phyloP scores from a whole-genome alignment of 176 grass and related monocot species.

The Carex scoparia region DNA sequence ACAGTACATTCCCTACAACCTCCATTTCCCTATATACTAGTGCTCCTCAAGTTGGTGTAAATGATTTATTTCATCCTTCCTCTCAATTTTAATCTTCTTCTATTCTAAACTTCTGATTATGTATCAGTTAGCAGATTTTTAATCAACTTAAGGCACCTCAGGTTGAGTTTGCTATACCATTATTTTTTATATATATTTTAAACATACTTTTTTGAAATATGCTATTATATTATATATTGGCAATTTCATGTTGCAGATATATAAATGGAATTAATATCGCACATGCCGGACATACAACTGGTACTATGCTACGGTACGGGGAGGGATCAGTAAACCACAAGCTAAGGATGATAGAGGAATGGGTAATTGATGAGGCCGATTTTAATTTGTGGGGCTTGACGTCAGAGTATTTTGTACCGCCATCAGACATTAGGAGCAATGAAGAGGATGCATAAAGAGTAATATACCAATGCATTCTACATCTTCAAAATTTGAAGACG shows the following conservation, averaged over 20 bases:
- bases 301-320: conserved; percentile 84
- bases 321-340: conserved; percentile 97
- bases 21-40: neutral
- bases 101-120: neutral
- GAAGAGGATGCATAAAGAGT: conserved; percentile 26
- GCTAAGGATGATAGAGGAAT: conserved; percentile 87
- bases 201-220: no score
- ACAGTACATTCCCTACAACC: neutral
- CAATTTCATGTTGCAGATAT: conserved; percentile 6
- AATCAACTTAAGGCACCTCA: neutral
- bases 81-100: neutral
- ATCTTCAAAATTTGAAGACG: neutral
- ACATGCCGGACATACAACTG: conserved; percentile 63
- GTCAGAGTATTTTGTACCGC: conserved; percentile 71
- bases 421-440: conserved; percentile 54
- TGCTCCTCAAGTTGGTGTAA: neutral
- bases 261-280: conserved; percentile 87
- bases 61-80: neutral
- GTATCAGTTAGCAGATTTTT: neutral
- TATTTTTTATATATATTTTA: no score
- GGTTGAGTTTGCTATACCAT: neutral
- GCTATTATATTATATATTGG: neutral
- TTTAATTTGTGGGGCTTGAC: conserved; percentile 75
- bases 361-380: conserved; percentile 90
- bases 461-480: neutral